Evolutionary conservation across 2,329 filamentous ascomycete genomes (phyloP), one percentile per base, ranked within the genome.

Genomic region (Endothia cerciana): DNA sequence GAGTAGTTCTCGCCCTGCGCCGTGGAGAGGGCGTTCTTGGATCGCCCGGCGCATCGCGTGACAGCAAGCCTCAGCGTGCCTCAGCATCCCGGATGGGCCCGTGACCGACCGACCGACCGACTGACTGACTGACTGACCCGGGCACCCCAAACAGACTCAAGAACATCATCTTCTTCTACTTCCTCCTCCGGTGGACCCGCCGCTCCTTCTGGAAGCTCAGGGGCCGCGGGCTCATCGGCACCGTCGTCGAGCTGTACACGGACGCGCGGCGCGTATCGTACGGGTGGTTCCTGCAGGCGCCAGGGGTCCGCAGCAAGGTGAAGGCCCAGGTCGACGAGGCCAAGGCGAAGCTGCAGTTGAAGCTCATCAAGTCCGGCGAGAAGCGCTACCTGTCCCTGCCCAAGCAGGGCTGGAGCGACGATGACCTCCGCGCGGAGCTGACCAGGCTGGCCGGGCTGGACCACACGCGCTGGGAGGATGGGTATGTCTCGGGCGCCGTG

Each of bases 381-480:
- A 90, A 87, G 64, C 87, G 91, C 69, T 91, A 95, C 77, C 82
- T 92, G 33, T 83, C 85, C 6, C 83, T 99, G 19, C 95, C 95
- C 4, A 90, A 90, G 76, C 88, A 94, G 74, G 94, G 94, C 75
- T 92, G 94, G 89, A 84, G 86, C 33, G 84, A 89, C 51, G 93
- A 97, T 22, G 87, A 89, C 69, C 86, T 99, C 51, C 87, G 89
- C 71, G 86, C 87, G 67, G 94, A 97, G 82, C 85, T 99, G 68
- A 87, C 89, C 67, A 87, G 88, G 71, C 83, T 99, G 71, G 89
- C 90, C 19, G 88, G 85, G 59, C 91, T 99, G 91, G 90, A 97
- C 73, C 95, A 98, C 79, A 97, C 94, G 2, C 87, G 91, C 70
- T 99, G 95, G 95, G 95, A 99, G 79, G 94, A 98, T 77, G 95